Conservation (phyloP, 805 yeast species). For the Wickerhamiella kurtzmanii region DNA sequence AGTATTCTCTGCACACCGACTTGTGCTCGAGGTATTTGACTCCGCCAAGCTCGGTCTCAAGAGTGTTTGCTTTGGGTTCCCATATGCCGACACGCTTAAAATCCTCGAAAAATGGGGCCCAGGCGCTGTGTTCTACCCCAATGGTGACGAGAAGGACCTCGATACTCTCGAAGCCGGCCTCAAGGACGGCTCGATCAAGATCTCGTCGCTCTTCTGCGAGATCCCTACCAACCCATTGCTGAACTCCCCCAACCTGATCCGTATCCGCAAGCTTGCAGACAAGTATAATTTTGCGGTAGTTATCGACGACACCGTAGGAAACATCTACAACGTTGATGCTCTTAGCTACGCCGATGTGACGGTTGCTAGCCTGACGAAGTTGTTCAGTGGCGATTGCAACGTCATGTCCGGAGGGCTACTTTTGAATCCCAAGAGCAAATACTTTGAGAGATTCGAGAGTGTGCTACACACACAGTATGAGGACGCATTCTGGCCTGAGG, state of each 20-base stretch:
- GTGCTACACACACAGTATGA: constrained; percentile 44
- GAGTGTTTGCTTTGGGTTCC: constrained; percentile 90
- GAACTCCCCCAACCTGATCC: constrained; percentile 63
- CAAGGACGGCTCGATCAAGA: constrained; percentile 48
- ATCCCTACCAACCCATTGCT: constrained; percentile 92
- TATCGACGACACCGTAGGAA: constrained; percentile 92
- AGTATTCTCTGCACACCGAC: constrained; percentile 64
- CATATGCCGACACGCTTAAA: constrained; percentile 85
- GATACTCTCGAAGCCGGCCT: constrained; percentile 51
- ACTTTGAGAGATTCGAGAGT: constrained; percentile 37
- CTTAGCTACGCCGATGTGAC: constrained; percentile 76
- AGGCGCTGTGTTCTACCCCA: constrained; percentile 74
- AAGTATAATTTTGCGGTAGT: constrained; percentile 64
- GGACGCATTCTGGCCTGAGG: constrained; percentile 84
- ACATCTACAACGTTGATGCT: constrained; percentile 70
- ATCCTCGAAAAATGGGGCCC: constrained; percentile 82
- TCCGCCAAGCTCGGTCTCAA: constrained; percentile 26
- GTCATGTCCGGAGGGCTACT: constrained; percentile 90
- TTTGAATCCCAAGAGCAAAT: constrained; percentile 50
- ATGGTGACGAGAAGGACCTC: constrained; percentile 55
- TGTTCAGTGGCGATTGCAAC: constrained; percentile 87
- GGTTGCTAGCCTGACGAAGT: constrained; percentile 77
- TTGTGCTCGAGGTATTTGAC: constrained; percentile 18
- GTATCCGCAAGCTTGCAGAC: constrained; percentile 52
- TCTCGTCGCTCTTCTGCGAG: constrained; percentile 68